phyloP scores from a whole-genome alignment of 495 filamentous ascomycete genomes.

The Neurospora sp. region DNA sequence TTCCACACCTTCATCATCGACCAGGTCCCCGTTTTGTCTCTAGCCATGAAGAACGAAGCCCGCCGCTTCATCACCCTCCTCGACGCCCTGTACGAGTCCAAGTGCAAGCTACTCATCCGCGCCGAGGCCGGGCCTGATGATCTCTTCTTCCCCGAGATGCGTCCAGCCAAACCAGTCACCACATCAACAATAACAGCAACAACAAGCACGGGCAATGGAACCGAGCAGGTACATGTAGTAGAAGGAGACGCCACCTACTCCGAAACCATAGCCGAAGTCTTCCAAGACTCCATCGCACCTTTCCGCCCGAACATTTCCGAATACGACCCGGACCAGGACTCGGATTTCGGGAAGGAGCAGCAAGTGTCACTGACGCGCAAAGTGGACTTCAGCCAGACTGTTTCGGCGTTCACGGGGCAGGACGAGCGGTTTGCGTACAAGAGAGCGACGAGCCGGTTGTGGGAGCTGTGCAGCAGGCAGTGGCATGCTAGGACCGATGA shows the following conservation, averaged over 20 bases:
- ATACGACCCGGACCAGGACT: conserved; percentile 39
- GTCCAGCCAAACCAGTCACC: neutral
- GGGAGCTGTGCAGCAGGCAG: conserved; percentile 55
- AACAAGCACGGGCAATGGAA: neutral
- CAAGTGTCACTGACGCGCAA: conserved; percentile 11
- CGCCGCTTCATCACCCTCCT: conserved; percentile 61
- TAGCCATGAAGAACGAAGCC: conserved; percentile 59
- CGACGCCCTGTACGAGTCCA: conserved; percentile 61
- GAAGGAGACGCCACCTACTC: conserved; percentile 44
- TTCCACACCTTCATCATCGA: conserved; percentile 60
- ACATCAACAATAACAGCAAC: neutral
- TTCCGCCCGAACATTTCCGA: conserved; percentile 62
- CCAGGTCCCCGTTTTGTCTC: conserved; percentile 45
- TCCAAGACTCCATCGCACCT: conserved; percentile 57
- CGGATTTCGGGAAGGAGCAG: conserved; percentile 28
- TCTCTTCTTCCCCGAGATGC: conserved; percentile 57
- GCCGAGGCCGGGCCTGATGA: conserved; percentile 51
- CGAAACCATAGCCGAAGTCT: conserved; percentile 60
- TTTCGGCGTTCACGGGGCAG: conserved; percentile 52
- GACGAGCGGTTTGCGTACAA: conserved; percentile 67
- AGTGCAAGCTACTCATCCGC: conserved; percentile 51
- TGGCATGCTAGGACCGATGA: conserved; percentile 51
- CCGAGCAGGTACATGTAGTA: neutral
- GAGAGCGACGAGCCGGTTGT: conserved; percentile 53
- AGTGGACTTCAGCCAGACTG: conserved; percentile 44